These are phyloP conservation scores for Aspergillus wentii DNA, from an alignment of 495 filamentous ascomycete genomes.

Conservation along the genomic window DNA sequence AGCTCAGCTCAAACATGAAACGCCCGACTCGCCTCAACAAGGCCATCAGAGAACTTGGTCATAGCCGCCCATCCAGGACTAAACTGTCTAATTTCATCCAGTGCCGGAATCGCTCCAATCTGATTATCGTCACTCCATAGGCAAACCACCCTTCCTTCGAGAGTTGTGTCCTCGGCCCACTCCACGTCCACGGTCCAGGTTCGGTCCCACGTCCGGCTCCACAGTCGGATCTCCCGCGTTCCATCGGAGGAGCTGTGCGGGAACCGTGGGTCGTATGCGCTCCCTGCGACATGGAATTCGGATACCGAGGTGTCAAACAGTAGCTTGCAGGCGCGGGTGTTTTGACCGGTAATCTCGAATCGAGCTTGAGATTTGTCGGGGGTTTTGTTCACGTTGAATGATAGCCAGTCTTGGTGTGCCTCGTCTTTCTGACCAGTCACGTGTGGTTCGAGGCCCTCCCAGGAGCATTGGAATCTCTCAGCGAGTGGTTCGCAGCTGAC, in stretches of 20 bases:
- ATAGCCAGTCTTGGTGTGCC: slow-evolving; percentile 52
- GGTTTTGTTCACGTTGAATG: slow-evolving; percentile 51
- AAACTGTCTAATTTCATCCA: slow-evolving; percentile 75
- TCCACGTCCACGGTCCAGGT: slow-evolving; percentile 72
- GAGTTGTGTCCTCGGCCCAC: slow-evolving; percentile 46
- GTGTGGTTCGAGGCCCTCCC: slow-evolving; percentile 60
- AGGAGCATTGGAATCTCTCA: slow-evolving; percentile 62
- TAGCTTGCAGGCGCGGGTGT: slow-evolving; percentile 69
- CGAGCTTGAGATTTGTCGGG: slow-evolving; percentile 32
- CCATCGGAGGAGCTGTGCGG: slow-evolving; percentile 48
- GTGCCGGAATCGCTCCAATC: slow-evolving; percentile 68
- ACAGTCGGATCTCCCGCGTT: slow-evolving; percentile 56
- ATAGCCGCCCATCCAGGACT: slow-evolving; percentile 73
- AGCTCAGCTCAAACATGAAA: slow-evolving; percentile 44
- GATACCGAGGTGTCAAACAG: slow-evolving; percentile 58
- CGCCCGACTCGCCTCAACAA: slow-evolving; percentile 68
- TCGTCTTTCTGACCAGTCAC: slow-evolving; percentile 35
- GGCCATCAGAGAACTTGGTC: slow-evolving; percentile 68
- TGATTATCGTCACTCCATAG: slow-evolving; percentile 84
- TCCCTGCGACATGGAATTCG: slow-evolving; percentile 55
- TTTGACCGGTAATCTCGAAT: slow-evolving; percentile 56
- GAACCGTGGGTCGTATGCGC: slow-evolving; percentile 51
- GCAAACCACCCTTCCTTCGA: slow-evolving; percentile 72
- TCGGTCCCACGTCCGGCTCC: slow-evolving; percentile 69
- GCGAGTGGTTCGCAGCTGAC: slow-evolving; percentile 44